These are phyloP conservation scores for Cymbopogon flexuosus DNA, from an alignment of 202 grass and related monocot species.

Conservation along the genomic window DNA sequence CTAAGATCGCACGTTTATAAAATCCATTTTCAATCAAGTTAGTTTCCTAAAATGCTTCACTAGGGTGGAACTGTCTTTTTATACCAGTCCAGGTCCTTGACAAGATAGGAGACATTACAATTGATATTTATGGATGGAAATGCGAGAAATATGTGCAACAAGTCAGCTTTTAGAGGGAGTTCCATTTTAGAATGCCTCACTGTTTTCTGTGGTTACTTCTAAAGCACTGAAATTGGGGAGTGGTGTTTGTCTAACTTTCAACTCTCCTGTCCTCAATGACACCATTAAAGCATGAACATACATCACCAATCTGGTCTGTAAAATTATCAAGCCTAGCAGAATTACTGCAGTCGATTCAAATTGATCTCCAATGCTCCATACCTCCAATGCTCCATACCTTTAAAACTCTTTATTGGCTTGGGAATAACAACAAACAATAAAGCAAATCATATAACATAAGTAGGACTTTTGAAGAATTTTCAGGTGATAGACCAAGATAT, in stretches of 20 bases:
- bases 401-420: not conserved
- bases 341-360: not conserved
- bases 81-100: not conserved
- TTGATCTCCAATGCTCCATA: too few relatives aligned
- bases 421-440: not conserved
- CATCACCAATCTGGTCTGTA: not conserved
- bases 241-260: slow-evolving; percentile 4
- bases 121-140: not conserved
- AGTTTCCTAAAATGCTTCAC: not conserved
- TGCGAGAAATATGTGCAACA: not conserved
- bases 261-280: not conserved
- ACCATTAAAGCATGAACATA: not conserved
- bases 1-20: not conserved
- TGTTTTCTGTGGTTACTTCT: not conserved
- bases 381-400: not conserved
- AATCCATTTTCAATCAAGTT: not conserved
- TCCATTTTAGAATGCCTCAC: not conserved
- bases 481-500: not conserved
- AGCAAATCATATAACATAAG: not conserved
- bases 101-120: not conserved
- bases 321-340: not conserved
- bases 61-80: too few relatives aligned
- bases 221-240: not conserved
- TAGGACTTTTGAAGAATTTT: not conserved
- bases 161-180: not conserved